Evolutionary conservation across 768 basidiomycete genomes (phyloP), one percentile per base, ranked within the genome.

Genomic region (Hericium alpestre): DNA sequence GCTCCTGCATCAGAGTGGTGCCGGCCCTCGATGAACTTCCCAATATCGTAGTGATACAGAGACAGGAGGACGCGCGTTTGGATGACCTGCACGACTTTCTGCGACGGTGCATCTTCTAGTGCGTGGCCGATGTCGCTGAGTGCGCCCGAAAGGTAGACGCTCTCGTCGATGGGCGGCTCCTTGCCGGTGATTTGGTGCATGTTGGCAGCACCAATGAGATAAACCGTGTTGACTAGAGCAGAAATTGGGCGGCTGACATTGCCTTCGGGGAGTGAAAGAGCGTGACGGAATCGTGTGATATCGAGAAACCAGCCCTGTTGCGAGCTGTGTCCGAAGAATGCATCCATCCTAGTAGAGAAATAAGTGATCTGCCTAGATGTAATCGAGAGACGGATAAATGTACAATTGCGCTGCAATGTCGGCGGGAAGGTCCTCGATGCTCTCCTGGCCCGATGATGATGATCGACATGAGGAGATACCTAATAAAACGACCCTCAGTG

Each of bases 291-390:
- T 3, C 81, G 76, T 4, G 68, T 60, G 2, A 69, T 46, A 60
- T 81, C 68, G 55, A 90, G 78, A 67, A 88, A 90, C 64, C 89
- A 82, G 4, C 84, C 84, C 56, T 87, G 76, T 61, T 82, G 76
- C 37, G 72, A 66, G 0, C 79, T 74, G 62, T 86, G 75, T 15
- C 77, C 79, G 12, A 82, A 66, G 65, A 91, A 83, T 25, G 71
- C 71, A 63, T 83, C 79, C 4, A 85, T 66, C 40, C 85, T 87
- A 51, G 15, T 18, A 16, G 11, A 46, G 15, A 46, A 10, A 20
- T 9, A n/a, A 20, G 2, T 18, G 20, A 46, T 1, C 6, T 6
- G 20, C 18, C 20, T n/a, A 46, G 20, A 46, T 12, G 1, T 47
- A 18, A 15, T 41, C 8, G 27, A 16, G 18, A 22, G 16, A 25